phyloP scores from a whole-genome alignment of 192 early-diverging fungal genomes.

The Coemansia sp. region DNA sequence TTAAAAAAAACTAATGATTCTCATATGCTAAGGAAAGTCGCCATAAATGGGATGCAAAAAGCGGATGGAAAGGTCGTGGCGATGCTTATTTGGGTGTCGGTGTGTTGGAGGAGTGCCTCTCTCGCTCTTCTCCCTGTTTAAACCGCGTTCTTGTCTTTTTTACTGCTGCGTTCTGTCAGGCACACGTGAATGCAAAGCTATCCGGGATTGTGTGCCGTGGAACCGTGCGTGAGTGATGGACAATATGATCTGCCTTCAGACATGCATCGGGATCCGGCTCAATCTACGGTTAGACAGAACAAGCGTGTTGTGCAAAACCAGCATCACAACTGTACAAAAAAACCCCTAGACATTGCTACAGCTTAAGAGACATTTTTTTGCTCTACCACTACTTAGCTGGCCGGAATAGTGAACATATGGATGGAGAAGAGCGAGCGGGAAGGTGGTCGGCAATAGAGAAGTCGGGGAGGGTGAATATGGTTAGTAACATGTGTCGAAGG shows the following conservation, averaged over 20 bases:
- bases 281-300: constrained; percentile 32
- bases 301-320: constrained; percentile 21
- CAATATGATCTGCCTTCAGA: constrained; percentile 12
- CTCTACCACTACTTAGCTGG: neutral
- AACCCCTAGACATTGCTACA: neutral
- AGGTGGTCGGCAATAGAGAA: too few species aligned
- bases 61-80: too few species aligned
- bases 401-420: too few species aligned
- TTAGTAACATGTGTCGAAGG: too few species aligned
- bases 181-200: constrained; percentile 39
- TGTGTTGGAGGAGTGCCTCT: too few species aligned
- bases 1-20: too few species aligned
- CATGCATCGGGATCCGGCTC: neutral
- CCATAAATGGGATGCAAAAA: too few species aligned
- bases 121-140: too few species aligned
- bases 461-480: too few species aligned
- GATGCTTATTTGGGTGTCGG: too few species aligned
- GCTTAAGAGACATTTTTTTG: neutral
- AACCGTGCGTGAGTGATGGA: constrained; percentile 3
- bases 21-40: too few species aligned
- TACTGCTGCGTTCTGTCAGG: neutral
- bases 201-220: constrained; percentile 17
- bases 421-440: too few species aligned
- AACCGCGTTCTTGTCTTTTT: neutral
- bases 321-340: neutral